Conservation (phyloP, 176 grass and related monocot genomes). For the Zea luxurians region DNA sequence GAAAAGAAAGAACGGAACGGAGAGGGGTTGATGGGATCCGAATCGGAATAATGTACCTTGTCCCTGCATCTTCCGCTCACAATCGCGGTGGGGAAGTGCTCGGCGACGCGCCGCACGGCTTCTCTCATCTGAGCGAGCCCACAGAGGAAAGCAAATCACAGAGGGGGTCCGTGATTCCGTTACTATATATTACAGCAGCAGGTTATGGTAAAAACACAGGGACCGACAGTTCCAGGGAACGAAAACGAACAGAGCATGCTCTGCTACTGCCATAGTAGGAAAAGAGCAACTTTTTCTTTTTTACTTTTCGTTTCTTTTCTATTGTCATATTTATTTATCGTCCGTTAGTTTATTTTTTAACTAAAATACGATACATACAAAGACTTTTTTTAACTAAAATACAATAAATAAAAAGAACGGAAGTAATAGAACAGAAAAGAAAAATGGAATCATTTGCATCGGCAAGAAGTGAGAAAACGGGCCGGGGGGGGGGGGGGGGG, state of each 20-base stretch:
- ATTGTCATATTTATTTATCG: no score
- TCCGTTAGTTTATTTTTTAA: no score
- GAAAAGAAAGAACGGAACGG: no score
- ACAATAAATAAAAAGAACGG: no score
- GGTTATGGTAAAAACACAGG: no score
- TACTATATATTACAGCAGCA: neutral
- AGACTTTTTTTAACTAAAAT: no score
- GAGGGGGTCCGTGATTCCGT: no score
- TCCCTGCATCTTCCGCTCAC: slow-evolving; percentile 80
- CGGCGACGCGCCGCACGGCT: slow-evolving; percentile 55
- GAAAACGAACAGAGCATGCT: slow-evolving; percentile 24
- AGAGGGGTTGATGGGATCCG: neutral
- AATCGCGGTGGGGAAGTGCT: slow-evolving; percentile 85
- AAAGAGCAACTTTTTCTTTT: neutral
- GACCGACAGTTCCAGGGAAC: neutral
- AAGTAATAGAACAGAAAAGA: no score
- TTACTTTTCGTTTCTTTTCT: no score
- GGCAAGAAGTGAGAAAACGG: no score
- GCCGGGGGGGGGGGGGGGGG: no score
- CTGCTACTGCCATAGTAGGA: neutral
- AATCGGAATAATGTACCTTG: slow-evolving; percentile 68
- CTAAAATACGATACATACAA: no score
- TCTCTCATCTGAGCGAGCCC: slow-evolving; percentile 63
- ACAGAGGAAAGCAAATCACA: neutral
- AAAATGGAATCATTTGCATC: neutral